Evolutionary conservation across 805 yeast species (phyloP), one percentile per base, ranked within the genome.

Genomic region (Zygotorulaspora sp.): DNA sequence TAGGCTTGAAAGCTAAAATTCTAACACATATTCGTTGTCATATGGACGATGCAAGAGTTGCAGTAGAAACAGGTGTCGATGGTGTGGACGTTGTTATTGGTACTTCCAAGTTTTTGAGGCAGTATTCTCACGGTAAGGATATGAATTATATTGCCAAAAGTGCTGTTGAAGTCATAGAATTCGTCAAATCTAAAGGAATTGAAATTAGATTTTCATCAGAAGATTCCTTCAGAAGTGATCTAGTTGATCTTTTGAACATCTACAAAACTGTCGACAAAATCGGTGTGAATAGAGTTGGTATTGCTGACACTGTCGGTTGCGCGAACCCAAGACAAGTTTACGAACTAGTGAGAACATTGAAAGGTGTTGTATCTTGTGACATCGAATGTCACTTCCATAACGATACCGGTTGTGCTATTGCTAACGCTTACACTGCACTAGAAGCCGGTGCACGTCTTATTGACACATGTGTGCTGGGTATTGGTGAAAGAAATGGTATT

Each of bases 241-340:
- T 92, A 53, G 97, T 90, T 41, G 98, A 90, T 61, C 72, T 90
- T 61, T 77, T 90, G 59, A 90, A 90, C 71, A 92, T 90, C 55
- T 90, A 90, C 74, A 83, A 88, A 67, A 88, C 97, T 18, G 98
- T 90, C 49, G 95, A 85, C 72, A 85, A 87, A 71, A 86, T 90
- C 53, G 98, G 98, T 57, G 98, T 90, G 47, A 88, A 92, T 75
- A 80, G 98, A 68, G 96, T 90, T 38, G 98, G 98, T 70, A 90
- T 90, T 69, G 98, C 98, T 52, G 98, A 90, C 65, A 90, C 98
- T 24, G 98, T 90, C 41, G 98, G 98, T 34, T 83, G 97, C 65
- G 98, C 98, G 49, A 90, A 90, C 72, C 98, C 98, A 56, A 81
- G 98, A 70, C 97, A 92, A 69, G 98, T 90, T 43, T 90, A 90